phyloP scores from a whole-genome alignment of 23 red algal species.

The Agarophyton chilense region DNA sequence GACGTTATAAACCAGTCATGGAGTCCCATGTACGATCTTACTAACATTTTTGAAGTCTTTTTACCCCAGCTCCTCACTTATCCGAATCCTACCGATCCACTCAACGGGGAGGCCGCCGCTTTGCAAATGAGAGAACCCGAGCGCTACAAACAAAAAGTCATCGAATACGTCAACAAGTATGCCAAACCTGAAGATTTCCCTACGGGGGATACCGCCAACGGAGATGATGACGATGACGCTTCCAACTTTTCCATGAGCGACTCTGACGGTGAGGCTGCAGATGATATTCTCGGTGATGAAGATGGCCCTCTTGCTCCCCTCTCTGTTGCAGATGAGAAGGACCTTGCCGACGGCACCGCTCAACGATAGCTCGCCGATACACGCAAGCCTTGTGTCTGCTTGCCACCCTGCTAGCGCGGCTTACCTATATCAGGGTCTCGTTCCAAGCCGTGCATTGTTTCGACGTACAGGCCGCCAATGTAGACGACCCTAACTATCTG shows the following conservation, averaged over 20 bases:
- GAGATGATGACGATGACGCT: conserved; percentile 70
- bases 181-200: conserved; percentile 88
- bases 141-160: conserved; percentile 82
- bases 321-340: conserved; percentile 23
- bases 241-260: conserved; percentile 72
- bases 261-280: conserved; percentile 62
- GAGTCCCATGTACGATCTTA: conserved; percentile 99
- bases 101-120: conserved; percentile 98
- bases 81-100: conserved; percentile 96
- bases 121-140: conserved; percentile 98
- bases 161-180: conserved; percentile 87
- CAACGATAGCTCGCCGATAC: neutral
- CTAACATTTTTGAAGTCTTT: conserved; percentile 99
- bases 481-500: conserved; percentile 4
- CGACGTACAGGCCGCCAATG: conserved; percentile 32
- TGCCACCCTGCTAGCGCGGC: neutral
- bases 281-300: conserved; percentile 25
- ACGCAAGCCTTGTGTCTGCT: neutral
- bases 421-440: neutral
- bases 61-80: conserved; percentile 99
- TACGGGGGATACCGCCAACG: conserved; percentile 31
- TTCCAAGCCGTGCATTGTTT: conserved; percentile 1
- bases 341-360: neutral
- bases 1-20: conserved; percentile 99
- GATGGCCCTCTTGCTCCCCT: conserved; percentile 21